Base-by-base conservation (phyloP, 176 grass and related monocot species). In the Aegilops speltoides region DNA sequence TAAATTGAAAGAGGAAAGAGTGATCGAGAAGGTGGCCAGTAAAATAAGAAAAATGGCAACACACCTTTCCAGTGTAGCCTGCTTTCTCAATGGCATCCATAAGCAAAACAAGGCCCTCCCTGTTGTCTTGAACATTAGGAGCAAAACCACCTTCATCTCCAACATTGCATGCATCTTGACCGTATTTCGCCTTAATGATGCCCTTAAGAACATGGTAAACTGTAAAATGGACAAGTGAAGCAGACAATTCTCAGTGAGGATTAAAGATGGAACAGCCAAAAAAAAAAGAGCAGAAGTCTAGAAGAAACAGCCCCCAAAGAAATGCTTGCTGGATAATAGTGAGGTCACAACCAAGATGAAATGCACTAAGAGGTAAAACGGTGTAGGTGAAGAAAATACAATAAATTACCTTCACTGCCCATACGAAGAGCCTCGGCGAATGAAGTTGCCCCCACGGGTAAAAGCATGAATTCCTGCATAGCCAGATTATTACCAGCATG, bases 391-490 rank as follows among this genome's bases (percentile, higher is more conserved):
- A 65, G 64, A 32, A 60, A 40, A 48, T 5, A 81, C 9, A 59
- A 68, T 64, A 34, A 56, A 78, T 87, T 96, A 96, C 97, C 94
- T 95, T 99, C 94, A 52, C 94, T 90, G 12, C 97, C 94, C 94
- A 96, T 96, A 5, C 79, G 77, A 79, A 99, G 31, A 85, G 97
- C 94, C 62, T 99, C 97, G 1, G 94, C 79, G 89, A 99, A 99
- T 63, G 97, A 94, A 84, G 84, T 48, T 24, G 97, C 94, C 65
- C 97, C 97, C 33, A 99, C 77, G 0, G 97, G 97, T 82, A 99
- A 85, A 86, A 99, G 91, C 94, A 99, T 99, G 85, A 99, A 96
- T 68, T 98, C 97, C 82, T 99, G 97, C 92, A 99, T 99, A 28
- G 97, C 97, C 38, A 99, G 82, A 82, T 96, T 96, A 73, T 99